Evolutionary conservation across 1,284 basidiomycete species (phyloP), one percentile per base, ranked within the genome.

Genomic region (Mycena citricolor): DNA sequence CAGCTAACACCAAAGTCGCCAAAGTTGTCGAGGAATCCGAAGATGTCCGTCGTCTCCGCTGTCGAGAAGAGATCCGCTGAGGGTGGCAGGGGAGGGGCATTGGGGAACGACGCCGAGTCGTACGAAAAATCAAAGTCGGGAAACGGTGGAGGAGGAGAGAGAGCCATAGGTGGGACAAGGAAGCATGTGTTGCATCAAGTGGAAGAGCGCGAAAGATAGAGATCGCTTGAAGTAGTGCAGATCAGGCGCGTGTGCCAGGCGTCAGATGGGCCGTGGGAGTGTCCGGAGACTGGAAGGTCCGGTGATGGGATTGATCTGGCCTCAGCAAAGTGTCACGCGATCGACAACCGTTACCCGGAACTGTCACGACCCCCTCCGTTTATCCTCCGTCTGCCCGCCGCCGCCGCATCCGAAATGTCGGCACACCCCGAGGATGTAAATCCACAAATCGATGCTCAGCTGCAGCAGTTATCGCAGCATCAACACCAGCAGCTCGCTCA

Each of bases 1-100:
- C 77, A 86, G n/a, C n/a, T n/a, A n/a, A n/a, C n/a, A 54, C 71
- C 74, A 53, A 83, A 76, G 60, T 80, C 76, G 58, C 77, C 78
- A 59, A 87, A 83, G 65, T 81, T 81, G 63, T 89, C 86, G 59
- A 89, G 76, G 58, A 89, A 89, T 44, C 81, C 81, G 53, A 86
- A 74, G 47, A 89, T 66, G 61, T 86, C 78, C 0, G 76, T 81
- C 3, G 83, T 81, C 63, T 89, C 86, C 47, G 79, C 73, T 0
- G 75, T 68, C 5, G 84, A 83, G 62, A 89, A 87, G 54, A 88
- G 79, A 57, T 85, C 84, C 26, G 83, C 77, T 11, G 84, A 84
- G 0, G 85, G 68, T 0, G 83, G 83, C 0, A 86, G 60, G 0
- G 80, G 74, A 0, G 76, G 73, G 0, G 79, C 76, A 5, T 74